Percentiles rank a stretch among this genome's conserved stretches.
Conservation (phyloP, 2,329 filamentous ascomycete genomes). For the Colletotrichum sansevieriae region DNA sequence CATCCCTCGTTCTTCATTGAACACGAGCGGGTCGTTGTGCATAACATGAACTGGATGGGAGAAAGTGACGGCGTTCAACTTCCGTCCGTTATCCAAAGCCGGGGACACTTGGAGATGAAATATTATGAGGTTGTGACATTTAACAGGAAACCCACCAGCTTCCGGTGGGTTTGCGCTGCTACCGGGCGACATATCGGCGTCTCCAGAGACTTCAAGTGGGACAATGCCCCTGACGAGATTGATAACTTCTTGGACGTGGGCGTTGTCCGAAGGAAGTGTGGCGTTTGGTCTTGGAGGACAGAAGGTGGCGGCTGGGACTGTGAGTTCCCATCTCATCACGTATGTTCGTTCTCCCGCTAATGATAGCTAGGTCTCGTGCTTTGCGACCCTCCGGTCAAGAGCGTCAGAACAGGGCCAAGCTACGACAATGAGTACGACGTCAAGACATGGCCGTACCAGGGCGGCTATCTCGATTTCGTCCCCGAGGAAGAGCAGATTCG, state of each 20-base stretch:
- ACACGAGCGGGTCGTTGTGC: constrained; percentile 46
- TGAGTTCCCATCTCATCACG: constrained; percentile 7
- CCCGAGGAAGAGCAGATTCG: constrained; percentile 42
- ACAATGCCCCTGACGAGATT: constrained; percentile 28
- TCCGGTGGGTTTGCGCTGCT: constrained; percentile 44
- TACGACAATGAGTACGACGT: constrained; percentile 40
- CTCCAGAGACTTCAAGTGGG: constrained; percentile 39
- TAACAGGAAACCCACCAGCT: constrained; percentile 41
- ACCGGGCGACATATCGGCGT: constrained; percentile 46
- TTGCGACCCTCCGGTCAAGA: constrained; percentile 44
- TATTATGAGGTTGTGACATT: constrained; percentile 45
- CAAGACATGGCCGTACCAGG: constrained; percentile 43
- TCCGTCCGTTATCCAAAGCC: constrained; percentile 41
- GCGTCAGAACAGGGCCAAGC: constrained; percentile 42
- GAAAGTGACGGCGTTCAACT: constrained; percentile 45
- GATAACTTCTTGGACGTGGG: constrained; percentile 44
- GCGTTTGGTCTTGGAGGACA: constrained; percentile 42
- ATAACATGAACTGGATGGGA: constrained; percentile 41
- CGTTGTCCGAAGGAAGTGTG: constrained; percentile 44
- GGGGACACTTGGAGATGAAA: constrained; percentile 42
- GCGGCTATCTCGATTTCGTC: constrained; percentile 47
- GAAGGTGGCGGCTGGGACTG: constrained; percentile 44
- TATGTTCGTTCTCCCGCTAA: background rate
- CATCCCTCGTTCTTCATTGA: constrained; percentile 46
- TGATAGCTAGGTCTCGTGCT: constrained; percentile 41